Percentiles rank a stretch among this genome's conserved stretches.
phyloP scores from a whole-genome alignment of 768 basidiomycete genomes.

The Leccinum variicolor region DNA sequence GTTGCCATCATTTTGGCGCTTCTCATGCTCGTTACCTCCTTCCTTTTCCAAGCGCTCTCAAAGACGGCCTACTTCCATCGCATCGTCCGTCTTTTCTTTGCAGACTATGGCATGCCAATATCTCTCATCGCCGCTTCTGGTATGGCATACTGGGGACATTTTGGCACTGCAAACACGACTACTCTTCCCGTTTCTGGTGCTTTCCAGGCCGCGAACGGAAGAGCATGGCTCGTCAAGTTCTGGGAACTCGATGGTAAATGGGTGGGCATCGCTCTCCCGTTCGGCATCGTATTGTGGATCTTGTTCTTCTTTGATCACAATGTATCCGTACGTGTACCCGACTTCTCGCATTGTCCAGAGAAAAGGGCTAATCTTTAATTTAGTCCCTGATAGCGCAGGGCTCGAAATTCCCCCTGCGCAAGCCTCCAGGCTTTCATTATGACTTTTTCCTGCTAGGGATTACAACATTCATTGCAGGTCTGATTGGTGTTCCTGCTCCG shows the following conservation, averaged over 20 bases:
- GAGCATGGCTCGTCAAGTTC: constrained; percentile 83
- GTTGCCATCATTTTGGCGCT: constrained; percentile 73
- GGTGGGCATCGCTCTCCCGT: constrained; percentile 86
- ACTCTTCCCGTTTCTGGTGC: constrained; percentile 69
- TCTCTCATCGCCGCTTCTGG: constrained; percentile 72
- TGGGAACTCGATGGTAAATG: constrained; percentile 88
- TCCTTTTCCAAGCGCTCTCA: constrained; percentile 69
- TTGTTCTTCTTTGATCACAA: constrained; percentile 96
- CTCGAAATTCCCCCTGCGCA: constrained; percentile 83
- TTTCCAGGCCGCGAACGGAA: constrained; percentile 66
- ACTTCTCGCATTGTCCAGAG: background rate
- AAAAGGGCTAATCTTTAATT: background rate
- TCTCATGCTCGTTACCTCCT: constrained; percentile 71
- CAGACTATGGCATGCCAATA: constrained; percentile 91
- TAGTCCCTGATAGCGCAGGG: constrained; percentile 92
- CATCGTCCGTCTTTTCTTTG: constrained; percentile 68
- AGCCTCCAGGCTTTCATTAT: constrained; percentile 83
- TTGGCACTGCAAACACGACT: constrained; percentile 54
- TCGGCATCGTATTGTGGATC: constrained; percentile 85
- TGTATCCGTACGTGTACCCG: constrained; percentile 58
- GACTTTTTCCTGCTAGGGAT: constrained; percentile 92
- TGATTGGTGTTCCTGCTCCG: constrained; percentile 85
- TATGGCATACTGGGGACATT: constrained; percentile 85
- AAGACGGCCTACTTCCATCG: constrained; percentile 66
- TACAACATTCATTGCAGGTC: constrained; percentile 83